Evolutionary conservation across 2,329 filamentous ascomycete genomes (phyloP).

Genomic region (Diaporthe caulivora): DNA sequence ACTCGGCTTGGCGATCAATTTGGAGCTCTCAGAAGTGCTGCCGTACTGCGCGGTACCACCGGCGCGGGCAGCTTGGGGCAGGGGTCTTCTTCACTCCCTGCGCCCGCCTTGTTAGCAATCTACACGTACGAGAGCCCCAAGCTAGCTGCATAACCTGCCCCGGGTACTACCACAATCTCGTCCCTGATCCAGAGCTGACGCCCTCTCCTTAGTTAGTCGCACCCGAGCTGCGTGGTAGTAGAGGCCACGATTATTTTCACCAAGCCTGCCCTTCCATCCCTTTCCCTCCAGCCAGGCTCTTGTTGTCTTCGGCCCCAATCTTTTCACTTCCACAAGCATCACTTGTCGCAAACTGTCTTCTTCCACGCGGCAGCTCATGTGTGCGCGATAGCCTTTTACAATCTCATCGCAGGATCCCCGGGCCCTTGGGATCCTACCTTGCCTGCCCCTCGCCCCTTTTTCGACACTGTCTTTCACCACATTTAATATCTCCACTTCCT

Average conservation of each 20-base stretch:
- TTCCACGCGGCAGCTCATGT: conserved; percentile 29
- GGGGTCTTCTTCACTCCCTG: background rate
- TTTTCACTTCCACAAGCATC: conserved; percentile 23
- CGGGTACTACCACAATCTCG: conserved; percentile 8
- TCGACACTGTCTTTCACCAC: conserved; percentile 36
- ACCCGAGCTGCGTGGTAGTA: conserved; percentile 31
- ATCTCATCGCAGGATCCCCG: conserved; percentile 34
- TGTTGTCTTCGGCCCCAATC: conserved; percentile 34
- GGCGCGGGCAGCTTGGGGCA: conserved; percentile 10
- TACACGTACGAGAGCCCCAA: background rate
- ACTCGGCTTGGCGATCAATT: conserved; percentile 34
- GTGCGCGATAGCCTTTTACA: conserved; percentile 25
- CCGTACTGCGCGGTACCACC: conserved; percentile 7
- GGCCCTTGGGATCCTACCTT: conserved; percentile 22
- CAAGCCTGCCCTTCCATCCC: conserved; percentile 30
- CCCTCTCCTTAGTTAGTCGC: conserved; percentile 21
- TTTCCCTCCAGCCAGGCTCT: conserved; percentile 35
- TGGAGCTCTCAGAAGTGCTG: background rate
- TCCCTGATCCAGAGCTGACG: conserved; percentile 25
- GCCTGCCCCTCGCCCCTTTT: conserved; percentile 15
- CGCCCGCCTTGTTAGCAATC: conserved; percentile 13
- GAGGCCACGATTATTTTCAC: conserved; percentile 39
- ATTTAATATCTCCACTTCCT: conserved; percentile 11
- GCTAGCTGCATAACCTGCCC: background rate
- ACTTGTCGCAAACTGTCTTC: background rate